Evolutionary conservation across 116 monocot species (phyloP), one percentile per base, ranked within the genome.

Genomic region (Trichopus zeylanicus): DNA sequence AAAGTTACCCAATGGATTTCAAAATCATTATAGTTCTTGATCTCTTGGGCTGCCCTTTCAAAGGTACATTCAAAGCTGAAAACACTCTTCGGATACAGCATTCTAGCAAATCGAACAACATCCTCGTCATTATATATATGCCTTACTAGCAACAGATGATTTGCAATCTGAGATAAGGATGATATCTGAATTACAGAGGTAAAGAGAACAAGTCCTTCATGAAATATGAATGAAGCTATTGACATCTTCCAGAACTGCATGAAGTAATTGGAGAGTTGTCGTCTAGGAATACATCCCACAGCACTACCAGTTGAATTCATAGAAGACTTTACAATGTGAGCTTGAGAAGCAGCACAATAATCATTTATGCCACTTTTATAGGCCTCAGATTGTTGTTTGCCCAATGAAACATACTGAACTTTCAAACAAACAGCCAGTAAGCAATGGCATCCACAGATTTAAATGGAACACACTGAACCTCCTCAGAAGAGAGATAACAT

Each of bases 201-300:
- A 64, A 31, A 13, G 12, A 48, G 20, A 48, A 49, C 18, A 1
- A 49, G 23, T 19, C 8, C 8, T 2, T 7, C 22, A 49, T 8
- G 9, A 51, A 51, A 24, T n/a, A n/a, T n/a, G n/a, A 48, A 51
- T 26, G 6, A 55, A 29, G 11, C 27, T 29, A n/a, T 53, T 18
- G 7, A 2, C 20, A 95, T 90, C 95, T 97, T 97, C 47, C 95
- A 87, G 31, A 97, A 84, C 58, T 90, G 95, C 66, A 61, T 69
- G 69, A 97, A 97, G 67, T 97, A 97, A 32, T 97, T 97, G 67
- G 95, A 90, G 70, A 97, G 87, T 63, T 97, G 95, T 21, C 81
- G 84, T 48, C 79, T 87, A 9, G 95, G 84, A 46, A 97, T 73
- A 38, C 65, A 29, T 34, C 39, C 48, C 70, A 61, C 46, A 59